Conservation (phyloP, 129 eudicot genomes). For the Rutidosis leptorrhynchoides region DNA sequence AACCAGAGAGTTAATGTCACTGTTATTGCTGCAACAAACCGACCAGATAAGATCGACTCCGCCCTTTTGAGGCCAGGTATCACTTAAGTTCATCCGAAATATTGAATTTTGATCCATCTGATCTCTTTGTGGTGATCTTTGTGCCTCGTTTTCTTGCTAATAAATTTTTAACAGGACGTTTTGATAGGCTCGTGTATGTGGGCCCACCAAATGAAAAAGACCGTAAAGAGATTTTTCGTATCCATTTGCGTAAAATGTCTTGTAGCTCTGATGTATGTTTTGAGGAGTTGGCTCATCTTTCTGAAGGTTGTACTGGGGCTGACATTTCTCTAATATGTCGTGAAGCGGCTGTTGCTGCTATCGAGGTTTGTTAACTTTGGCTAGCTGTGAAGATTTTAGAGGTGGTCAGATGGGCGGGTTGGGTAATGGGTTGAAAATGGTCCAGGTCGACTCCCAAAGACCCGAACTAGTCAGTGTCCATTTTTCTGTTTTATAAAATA, state of each 20-base stretch:
- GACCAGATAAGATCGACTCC: conserved; percentile 87
- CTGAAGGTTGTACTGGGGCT: conserved; percentile 93
- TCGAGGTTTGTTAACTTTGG: conserved; percentile 52
- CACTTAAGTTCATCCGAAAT: conserved; percentile 14
- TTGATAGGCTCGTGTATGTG: conserved; percentile 80
- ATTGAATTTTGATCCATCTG: conserved; percentile 8
- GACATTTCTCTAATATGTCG: conserved; percentile 75
- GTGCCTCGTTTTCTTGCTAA: conserved; percentile 18
- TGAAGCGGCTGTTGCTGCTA: conserved; percentile 75
- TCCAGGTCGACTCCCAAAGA: not conserved
- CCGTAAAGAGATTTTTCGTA: conserved; percentile 64
- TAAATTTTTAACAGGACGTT: conserved; percentile 54
- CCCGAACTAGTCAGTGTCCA: not conserved
- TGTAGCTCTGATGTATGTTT: conserved; percentile 66
- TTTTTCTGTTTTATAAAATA: no score
- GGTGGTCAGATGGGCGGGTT: not conserved
- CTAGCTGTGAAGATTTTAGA: not conserved
- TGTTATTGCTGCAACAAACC: conserved; percentile 95
- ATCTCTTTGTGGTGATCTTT: conserved; percentile 16
- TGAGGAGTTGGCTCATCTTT: conserved; percentile 58
- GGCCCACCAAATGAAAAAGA: conserved; percentile 80
- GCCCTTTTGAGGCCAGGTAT: conserved; percentile 97
- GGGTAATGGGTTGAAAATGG: not conserved
- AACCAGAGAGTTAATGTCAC: conserved; percentile 79
- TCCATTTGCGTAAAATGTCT: conserved; percentile 65